Conservation (phyloP, 2,329 filamentous ascomycete genomes). For the Colletotrichum magnum region DNA sequence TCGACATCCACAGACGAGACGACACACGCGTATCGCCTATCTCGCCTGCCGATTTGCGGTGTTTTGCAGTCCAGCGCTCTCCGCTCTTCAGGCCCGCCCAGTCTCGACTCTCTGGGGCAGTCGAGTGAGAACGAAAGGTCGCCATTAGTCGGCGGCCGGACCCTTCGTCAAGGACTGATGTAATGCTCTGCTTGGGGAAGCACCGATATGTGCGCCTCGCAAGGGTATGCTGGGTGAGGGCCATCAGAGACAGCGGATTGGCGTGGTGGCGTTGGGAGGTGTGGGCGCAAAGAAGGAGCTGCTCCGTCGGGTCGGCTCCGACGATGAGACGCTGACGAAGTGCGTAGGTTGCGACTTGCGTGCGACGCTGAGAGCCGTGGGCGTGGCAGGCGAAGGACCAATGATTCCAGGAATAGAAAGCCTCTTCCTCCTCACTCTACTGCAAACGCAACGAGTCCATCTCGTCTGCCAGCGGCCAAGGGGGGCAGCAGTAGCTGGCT, state of each 20-base stretch:
- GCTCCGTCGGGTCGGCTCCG: constrained; percentile 35
- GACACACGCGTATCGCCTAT: no score
- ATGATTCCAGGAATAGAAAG: constrained; percentile 20
- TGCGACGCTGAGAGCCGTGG: background rate
- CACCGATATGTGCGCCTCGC: constrained; percentile 3
- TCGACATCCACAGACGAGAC: background rate
- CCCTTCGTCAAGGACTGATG: constrained; percentile 21
- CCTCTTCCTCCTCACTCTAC: background rate
- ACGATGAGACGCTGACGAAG: constrained; percentile 26
- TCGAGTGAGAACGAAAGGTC: background rate
- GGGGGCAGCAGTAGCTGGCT: no score
- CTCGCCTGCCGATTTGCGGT: no score
- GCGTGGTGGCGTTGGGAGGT: constrained; percentile 14
- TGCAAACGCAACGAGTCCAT: background rate
- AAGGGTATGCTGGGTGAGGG: constrained; percentile 28
- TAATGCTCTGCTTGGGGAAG: constrained; percentile 14
- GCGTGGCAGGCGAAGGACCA: constrained; percentile 20
- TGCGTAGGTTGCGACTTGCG: background rate
- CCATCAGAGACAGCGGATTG: constrained; percentile 1
- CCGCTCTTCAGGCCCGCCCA: background rate
- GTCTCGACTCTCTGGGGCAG: background rate
- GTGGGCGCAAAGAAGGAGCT: constrained; percentile 10
- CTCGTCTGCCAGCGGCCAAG: no score
- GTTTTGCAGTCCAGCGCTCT: background rate
- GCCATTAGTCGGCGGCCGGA: constrained; percentile 28